Base-by-base conservation (phyloP, 139 green algal genomes). In the Yamagishiella unicocca region DNA sequence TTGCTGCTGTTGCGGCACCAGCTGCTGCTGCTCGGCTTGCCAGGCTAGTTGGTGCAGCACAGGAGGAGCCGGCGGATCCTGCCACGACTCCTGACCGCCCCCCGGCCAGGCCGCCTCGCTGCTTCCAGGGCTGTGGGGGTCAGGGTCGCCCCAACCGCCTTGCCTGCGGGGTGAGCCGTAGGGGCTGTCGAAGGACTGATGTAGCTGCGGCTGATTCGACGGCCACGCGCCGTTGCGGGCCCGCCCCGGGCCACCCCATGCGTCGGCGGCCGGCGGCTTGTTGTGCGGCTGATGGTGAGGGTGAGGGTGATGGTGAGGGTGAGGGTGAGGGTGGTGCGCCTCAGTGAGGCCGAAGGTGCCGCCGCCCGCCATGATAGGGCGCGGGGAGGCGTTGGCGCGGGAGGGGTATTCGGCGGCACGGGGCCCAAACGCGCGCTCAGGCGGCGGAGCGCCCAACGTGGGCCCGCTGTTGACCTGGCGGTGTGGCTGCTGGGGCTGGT, bases 351-450 rank as follows among this genome's bases (percentile, higher is more conserved):
- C 24, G 42, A 4, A 24, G 40, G 8, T 24, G 42, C 24, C 70
- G 35, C 25, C 12, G 10, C 67, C 37, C 12, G 67, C 37, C 14
- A 37, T 7, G 37, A 22, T 24, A 19, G 21, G 70, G 37, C 67
- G 77, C 2, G 25, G 42, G 14, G 77, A 46, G 29, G 7, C 58
- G 38, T 27, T 22, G 25, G 72, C 9, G 42, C 79, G 79, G 42
- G 79, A 62, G 7, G 79, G 40, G 79, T 85, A 85, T 25, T 85
- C 79, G 0, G 61, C 19, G 4, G 79, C 79, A 7, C 79, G 79
- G 1, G 79, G 79, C 1, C 79, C 79, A 19, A 85, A 85, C 3
- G 79, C 79, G 31, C 79, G 79, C 8, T 85, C 79, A 25, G 79
- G 79, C 21, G 79, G 79, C 2, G 79, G 79, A 0, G 35, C 76